Conservation (phyloP, 2,329 filamentous ascomycete species). For the Hypoxylon sp. region DNA sequence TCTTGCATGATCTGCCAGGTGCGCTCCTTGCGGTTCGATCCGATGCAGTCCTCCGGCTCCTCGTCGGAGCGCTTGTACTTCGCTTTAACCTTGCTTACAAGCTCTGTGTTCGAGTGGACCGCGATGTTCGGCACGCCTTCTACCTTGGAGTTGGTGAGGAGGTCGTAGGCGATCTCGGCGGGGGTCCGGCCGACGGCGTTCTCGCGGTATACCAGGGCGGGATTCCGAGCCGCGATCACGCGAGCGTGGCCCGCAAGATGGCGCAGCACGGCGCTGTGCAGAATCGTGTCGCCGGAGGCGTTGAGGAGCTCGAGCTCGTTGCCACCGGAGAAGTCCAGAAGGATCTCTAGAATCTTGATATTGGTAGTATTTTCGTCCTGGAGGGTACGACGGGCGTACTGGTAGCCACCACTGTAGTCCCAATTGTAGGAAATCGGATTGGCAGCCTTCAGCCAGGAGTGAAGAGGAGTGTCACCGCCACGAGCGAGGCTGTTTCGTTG, state of each 20-base stretch:
- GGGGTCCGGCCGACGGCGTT: constrained; percentile 83
- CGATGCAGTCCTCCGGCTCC: not conserved
- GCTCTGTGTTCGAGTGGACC: not conserved
- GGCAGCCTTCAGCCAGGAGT: constrained; percentile 63
- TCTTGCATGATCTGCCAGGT: constrained; percentile 47
- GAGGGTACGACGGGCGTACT: not conserved
- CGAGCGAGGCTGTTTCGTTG: constrained; percentile 67
- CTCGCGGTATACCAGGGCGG: constrained; percentile 74
- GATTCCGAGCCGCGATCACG: constrained; percentile 66
- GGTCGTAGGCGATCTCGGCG: constrained; percentile 73
- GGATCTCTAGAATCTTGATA: constrained; percentile 59
- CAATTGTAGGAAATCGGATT: constrained; percentile 27
- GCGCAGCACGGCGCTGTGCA: constrained; percentile 68
- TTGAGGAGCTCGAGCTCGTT: constrained; percentile 70
- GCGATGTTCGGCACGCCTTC: constrained; percentile 36
- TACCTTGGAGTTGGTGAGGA: constrained; percentile 59
- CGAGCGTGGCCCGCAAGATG: constrained; percentile 54
- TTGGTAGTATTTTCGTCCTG: constrained; percentile 49
- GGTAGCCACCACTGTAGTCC: not conserved
- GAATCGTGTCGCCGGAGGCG: constrained; percentile 72
- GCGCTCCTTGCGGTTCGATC: constrained; percentile 37
- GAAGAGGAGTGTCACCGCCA: constrained; percentile 73
- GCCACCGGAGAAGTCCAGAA: constrained; percentile 69
- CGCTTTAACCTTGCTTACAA: not conserved
- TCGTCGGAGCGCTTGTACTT: constrained; percentile 15